A percentile compares a stretch with the other conserved stretches of the same genome.
Conservation (phyloP, 306 rosid species). For the Pyrus bretschneideri region DNA sequence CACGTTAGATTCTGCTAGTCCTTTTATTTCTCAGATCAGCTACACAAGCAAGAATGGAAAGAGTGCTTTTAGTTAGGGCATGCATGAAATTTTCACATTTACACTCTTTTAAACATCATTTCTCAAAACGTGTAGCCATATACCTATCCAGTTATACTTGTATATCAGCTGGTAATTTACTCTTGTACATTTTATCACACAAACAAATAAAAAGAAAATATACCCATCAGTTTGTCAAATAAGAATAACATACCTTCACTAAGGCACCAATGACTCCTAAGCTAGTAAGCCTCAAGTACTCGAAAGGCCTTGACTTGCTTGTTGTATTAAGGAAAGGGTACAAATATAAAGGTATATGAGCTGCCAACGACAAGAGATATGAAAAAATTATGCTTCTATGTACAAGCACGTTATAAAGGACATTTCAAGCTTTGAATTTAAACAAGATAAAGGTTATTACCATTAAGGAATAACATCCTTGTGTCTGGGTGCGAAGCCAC, state of each 20-base stretch:
- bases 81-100: neutral
- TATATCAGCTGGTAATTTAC: neutral
- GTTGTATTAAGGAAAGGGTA: constrained; percentile 83
- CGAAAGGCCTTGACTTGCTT: constrained; percentile 67
- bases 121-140: neutral
- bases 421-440: constrained; percentile 3
- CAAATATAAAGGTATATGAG: constrained; percentile 70
- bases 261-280: constrained; percentile 87
- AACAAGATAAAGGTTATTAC: constrained; percentile 42
- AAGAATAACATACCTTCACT: constrained; percentile 58
- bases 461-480: constrained; percentile 66
- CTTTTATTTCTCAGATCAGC: neutral
- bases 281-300: constrained; percentile 77
- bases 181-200: neutral
- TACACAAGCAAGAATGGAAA: neutral
- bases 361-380: constrained; percentile 41
- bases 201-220: neutral
- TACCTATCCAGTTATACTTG: neutral
- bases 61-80: neutral
- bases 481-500: constrained; percentile 88
- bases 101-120: neutral
- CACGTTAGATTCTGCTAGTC: neutral
- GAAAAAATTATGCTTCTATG: neutral
- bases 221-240: neutral
- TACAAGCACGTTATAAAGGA: neutral